phyloP scores from a whole-genome alignment of 768 basidiomycete species.

The Serendipita sp. region DNA sequence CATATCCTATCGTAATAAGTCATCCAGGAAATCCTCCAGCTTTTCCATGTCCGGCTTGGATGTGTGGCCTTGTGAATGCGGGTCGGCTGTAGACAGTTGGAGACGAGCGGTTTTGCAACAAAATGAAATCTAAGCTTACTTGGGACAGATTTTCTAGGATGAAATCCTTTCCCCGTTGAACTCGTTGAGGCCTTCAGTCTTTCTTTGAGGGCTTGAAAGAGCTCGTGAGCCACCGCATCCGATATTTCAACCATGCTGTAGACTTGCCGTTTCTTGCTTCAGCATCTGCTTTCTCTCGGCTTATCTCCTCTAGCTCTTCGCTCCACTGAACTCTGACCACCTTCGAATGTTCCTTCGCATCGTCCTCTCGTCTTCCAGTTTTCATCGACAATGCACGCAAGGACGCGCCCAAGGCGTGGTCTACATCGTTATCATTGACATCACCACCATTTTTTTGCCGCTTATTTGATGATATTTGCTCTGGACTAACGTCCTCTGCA shows the following conservation, averaged over 20 bases:
- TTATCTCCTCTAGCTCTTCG: constrained; percentile 44
- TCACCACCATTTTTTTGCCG: neutral
- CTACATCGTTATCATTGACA: neutral
- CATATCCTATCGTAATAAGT: constrained; percentile 8
- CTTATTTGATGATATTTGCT: neutral
- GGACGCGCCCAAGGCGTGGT: neutral
- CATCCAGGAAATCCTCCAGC: constrained; percentile 58
- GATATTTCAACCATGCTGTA: neutral
- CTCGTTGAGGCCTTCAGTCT: neutral
- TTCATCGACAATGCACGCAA: neutral
- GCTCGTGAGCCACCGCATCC: neutral
- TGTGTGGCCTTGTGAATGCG: neutral
- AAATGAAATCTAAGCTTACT: constrained; percentile 15
- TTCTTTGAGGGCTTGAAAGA: neutral
- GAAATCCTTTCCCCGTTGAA: constrained; percentile 38
- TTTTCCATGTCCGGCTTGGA: constrained; percentile 33
- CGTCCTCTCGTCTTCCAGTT: neutral
- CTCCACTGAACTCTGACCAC: constrained; percentile 55
- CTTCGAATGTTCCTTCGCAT: constrained; percentile 18
- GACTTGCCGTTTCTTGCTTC: constrained; percentile 58
- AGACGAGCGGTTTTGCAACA: neutral
- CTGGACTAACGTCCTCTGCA: neutral
- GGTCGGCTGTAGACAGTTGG: constrained; percentile 12
- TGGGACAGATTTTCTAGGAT: neutral
- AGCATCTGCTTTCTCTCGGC: constrained; percentile 52